Evolutionary conservation across 73 alveolate species (phyloP).

Genomic region (Paramecium octaurelia): DNA sequence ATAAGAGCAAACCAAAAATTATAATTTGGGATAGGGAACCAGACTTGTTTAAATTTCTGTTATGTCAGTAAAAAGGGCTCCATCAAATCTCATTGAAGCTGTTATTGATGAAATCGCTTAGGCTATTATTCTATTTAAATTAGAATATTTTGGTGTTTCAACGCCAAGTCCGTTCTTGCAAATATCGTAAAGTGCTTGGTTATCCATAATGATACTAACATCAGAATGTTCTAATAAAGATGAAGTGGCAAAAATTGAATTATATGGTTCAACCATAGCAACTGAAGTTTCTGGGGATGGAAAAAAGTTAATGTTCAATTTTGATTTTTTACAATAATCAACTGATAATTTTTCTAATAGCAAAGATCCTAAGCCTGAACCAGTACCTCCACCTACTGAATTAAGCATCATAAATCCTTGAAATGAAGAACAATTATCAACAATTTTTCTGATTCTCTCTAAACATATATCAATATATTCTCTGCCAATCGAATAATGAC

Average conservation of each 20-base stretch:
- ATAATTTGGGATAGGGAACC: not conserved
- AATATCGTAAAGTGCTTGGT: not conserved
- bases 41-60: not conserved
- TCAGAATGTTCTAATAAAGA: not conserved
- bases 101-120: not conserved
- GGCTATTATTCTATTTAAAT: not conserved
- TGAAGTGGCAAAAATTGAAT: not conserved
- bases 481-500: not conserved
- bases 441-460: constrained; percentile 27
- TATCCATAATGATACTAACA: not conserved
- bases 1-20: not conserved
- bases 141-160: not conserved
- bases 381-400: constrained; percentile 66
- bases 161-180: not conserved
- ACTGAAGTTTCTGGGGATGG: not conserved
- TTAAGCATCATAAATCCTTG: constrained; percentile 89
- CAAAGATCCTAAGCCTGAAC: not conserved
- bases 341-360: constrained; percentile 14
- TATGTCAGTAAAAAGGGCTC: not conserved
- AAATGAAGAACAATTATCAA: constrained; percentile 48
- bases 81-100: not conserved
- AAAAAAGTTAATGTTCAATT: not conserved
- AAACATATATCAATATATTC: not conserved
- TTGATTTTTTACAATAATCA: not conserved
- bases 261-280: not conserved